Evolutionary conservation across 208 protist genomes (phyloP).

Genomic region (Crithidia bombi): DNA sequence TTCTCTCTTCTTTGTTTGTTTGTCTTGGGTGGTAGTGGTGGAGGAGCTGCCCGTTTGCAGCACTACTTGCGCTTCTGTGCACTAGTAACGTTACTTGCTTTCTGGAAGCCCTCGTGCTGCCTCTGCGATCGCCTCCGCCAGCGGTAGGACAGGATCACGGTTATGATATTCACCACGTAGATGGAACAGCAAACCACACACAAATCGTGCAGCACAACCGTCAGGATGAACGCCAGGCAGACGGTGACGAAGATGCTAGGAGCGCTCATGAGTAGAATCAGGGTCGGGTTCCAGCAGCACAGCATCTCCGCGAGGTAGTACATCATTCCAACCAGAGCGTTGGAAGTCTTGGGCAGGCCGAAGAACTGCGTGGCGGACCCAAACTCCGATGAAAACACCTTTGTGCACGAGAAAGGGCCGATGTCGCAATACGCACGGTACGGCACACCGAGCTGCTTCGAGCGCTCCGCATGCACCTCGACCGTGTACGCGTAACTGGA

Average conservation of each 20-base stretch:
- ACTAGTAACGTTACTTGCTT: background rate
- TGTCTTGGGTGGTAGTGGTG: too few species aligned
- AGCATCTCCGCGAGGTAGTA: slow-evolving; percentile 66
- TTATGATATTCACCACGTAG: slow-evolving; percentile 77
- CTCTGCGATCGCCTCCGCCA: slow-evolving; percentile 33
- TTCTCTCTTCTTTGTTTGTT: too few species aligned
- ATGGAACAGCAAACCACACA: slow-evolving; percentile 75
- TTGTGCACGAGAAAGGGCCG: slow-evolving; percentile 74
- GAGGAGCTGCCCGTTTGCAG: background rate
- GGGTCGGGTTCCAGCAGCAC: slow-evolving; percentile 32
- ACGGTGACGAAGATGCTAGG: slow-evolving; percentile 45
- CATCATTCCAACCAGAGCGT: slow-evolving; percentile 59
- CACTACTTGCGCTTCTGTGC: slow-evolving; percentile 13
- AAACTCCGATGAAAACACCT: slow-evolving; percentile 76
- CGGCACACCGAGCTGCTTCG: slow-evolving; percentile 39
- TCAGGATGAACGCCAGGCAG: slow-evolving; percentile 57
- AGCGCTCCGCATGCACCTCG: slow-evolving; percentile 48
- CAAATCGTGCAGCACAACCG: slow-evolving; percentile 57
- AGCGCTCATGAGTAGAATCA: slow-evolving; percentile 54
- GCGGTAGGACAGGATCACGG: slow-evolving; percentile 42
- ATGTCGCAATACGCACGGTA: slow-evolving; percentile 77
- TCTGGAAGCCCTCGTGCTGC: background rate
- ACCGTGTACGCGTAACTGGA: slow-evolving; percentile 77
- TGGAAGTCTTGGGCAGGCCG: slow-evolving; percentile 67
- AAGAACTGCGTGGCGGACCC: slow-evolving; percentile 55